Evolutionary conservation across 2,329 filamentous ascomycete species (phyloP).

Genomic region (Leptographium wingfieldii): DNA sequence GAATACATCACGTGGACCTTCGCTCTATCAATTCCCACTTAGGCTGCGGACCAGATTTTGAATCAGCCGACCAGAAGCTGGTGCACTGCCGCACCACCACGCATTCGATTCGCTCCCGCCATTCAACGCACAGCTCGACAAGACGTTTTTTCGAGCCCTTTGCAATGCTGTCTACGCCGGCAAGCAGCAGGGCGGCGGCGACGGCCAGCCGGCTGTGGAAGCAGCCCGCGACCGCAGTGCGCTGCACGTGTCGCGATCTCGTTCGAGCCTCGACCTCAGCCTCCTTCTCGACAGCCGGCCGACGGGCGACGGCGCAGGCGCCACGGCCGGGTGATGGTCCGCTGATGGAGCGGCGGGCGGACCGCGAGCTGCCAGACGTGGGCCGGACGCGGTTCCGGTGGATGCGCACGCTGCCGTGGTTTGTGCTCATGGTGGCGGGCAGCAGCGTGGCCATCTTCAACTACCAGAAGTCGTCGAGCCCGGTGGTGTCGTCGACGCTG

Average conservation of each 20-base stretch:
- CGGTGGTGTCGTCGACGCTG: constrained; percentile 73
- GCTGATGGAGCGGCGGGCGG: constrained; percentile 50
- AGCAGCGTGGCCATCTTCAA: constrained; percentile 90
- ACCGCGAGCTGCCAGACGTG: constrained; percentile 51
- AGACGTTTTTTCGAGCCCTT: no score
- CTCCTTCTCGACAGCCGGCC: constrained; percentile 6
- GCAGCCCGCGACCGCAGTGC: not conserved
- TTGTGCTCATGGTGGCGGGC: constrained; percentile 56
- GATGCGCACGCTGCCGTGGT: constrained; percentile 67
- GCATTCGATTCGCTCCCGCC: no score
- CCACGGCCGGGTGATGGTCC: constrained; percentile 49
- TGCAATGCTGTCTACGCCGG: not conserved
- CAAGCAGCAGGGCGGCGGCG: not conserved
- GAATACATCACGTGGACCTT: no score
- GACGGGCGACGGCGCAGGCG: constrained; percentile 39
- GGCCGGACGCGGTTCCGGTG: constrained; percentile 42
- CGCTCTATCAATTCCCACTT: no score
- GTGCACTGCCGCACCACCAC: no score
- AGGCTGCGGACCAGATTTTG: not conserved
- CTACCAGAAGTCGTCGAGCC: constrained; percentile 90
- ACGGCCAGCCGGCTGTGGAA: constrained; percentile 5
- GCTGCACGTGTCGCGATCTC: not conserved
- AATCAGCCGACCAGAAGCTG: no score
- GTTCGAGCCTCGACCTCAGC: not conserved
- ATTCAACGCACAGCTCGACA: no score